phyloP scores from a whole-genome alignment of 2,329 filamentous ascomycete genomes.

The Arachnomyces sp. region DNA sequence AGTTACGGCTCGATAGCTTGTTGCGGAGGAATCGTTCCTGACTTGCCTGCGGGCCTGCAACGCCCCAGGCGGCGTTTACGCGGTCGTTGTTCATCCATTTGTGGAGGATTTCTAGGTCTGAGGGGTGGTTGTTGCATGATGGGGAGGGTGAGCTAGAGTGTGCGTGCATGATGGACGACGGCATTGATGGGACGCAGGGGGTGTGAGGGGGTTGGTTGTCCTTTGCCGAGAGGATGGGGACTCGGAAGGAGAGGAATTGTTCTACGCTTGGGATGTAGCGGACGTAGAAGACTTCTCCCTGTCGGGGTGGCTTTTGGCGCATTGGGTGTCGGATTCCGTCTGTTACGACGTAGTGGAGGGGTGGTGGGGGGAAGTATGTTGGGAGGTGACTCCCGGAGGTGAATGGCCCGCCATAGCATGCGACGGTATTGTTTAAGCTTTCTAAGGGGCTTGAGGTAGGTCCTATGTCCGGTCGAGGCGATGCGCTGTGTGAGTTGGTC shows the following conservation, averaged over 20 bases:
- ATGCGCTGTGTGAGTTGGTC: conserved; percentile 3
- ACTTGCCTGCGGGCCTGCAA: conserved; percentile 45
- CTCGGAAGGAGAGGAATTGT: conserved; percentile 82
- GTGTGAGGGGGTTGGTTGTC: conserved; percentile 48
- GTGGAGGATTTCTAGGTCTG: conserved; percentile 62
- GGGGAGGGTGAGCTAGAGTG: conserved; percentile 28
- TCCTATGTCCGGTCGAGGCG: conserved; percentile 10
- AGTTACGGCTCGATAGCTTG: conserved; percentile 60
- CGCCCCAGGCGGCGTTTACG: conserved; percentile 78
- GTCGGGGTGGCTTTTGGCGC: conserved; percentile 76
- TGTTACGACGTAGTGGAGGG: conserved; percentile 71
- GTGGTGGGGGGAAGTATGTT: conserved; percentile 80
- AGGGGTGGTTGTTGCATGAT: conserved; percentile 40
- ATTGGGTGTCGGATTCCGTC: conserved; percentile 75
- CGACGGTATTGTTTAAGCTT: neutral
- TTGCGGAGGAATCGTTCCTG: conserved; percentile 61
- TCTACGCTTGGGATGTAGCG: conserved; percentile 73
- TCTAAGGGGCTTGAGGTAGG: conserved; percentile 1
- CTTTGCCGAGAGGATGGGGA: conserved; percentile 61
- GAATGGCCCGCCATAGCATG: conserved; percentile 54
- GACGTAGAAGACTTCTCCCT: conserved; percentile 86
- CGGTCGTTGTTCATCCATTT: conserved; percentile 84
- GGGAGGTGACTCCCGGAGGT: conserved; percentile 76
- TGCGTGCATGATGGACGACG: conserved; percentile 21
- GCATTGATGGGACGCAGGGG: conserved; percentile 10